Conservation (phyloP, 2,329 filamentous ascomycete species). For the Apiospora sp. region DNA sequence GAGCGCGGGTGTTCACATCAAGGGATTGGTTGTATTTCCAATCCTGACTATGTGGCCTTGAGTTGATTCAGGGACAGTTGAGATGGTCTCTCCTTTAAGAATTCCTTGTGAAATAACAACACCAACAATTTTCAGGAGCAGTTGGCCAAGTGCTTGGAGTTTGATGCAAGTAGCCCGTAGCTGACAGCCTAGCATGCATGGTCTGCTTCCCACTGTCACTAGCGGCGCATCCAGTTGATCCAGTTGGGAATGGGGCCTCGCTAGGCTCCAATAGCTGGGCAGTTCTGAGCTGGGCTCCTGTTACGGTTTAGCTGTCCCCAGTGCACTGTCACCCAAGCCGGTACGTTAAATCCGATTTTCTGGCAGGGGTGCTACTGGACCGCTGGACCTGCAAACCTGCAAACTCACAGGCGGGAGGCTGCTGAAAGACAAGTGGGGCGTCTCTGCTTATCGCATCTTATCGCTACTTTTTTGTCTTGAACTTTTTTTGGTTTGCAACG, state of each 20-base stretch:
- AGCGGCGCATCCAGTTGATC: slow-evolving; percentile 8
- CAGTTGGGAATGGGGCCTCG: neutral
- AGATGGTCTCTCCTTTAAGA: neutral
- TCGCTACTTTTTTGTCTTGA: slow-evolving; percentile 21
- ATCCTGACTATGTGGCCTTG: neutral
- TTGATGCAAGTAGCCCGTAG: neutral
- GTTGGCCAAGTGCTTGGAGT: slow-evolving; percentile 1
- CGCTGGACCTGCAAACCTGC: neutral
- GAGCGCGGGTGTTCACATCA: neutral
- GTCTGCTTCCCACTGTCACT: neutral
- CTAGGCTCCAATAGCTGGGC: neutral
- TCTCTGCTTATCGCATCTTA: slow-evolving; percentile 19
- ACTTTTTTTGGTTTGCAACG: neutral
- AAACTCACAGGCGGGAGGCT: neutral
- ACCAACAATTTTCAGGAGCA: slow-evolving; percentile 9
- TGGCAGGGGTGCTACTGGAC: neutral
- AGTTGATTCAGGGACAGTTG: neutral
- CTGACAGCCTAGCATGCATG: slow-evolving; percentile 7
- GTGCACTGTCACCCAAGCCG: slow-evolving; percentile 8
- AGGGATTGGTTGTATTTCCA: neutral
- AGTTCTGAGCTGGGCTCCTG: too few species aligned
- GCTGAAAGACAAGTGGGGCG: neutral
- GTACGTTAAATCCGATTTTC: neutral
- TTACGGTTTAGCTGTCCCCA: neutral
- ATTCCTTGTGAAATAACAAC: neutral